Base-by-base conservation (phyloP, 257 asterid species). In the Salvia rosmarinus region DNA sequence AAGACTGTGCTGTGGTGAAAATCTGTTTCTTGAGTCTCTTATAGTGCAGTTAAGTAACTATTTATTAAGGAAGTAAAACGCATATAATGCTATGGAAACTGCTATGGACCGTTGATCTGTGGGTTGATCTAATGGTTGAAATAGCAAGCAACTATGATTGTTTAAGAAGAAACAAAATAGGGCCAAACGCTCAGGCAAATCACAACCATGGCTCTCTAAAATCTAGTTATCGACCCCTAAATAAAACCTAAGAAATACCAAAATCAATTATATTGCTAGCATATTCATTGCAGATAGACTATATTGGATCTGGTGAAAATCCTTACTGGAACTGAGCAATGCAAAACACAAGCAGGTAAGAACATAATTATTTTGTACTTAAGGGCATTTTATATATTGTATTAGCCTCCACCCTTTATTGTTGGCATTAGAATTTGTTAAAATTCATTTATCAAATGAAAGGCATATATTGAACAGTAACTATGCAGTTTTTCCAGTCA, bases 1-100 rank as follows among this genome's bases (percentile, higher is more conserved):
- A 58, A 59, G 81, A 71, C 54, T 40, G 66, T 71, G 78, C 23
- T 49, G 10, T 63, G 71, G 52, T 46, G 66, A 57, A 77, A 68
- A 66, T 65, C 68, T 77, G 49, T 68, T 74, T 80, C 64, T 25
- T 34, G 80, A 43, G 80, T 54, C 74, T 49, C 63, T 49, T 51
- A 21, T 28, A 43, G 66, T 68, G 77, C 85, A 80, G 78, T 83
- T 74, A 72, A 68, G 37, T 23, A 50, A 49, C 74, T 74, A 81
- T 79, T 79, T 77, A 84, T 69, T 76, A 28, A 47, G 72, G 72
- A 77, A 76, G 69, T 79, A 64, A 76, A 73, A 71, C 78, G 77
- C 76, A 81, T 77, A 74, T 8, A 79, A 84, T 81, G 84, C 44
- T 63, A 19, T 52, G 46, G 32, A 35, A 32, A 20, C 80, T 65